These are phyloP conservation scores for Datisca glomerata DNA, from an alignment of 306 rosid species.

Conservation along the genomic window DNA sequence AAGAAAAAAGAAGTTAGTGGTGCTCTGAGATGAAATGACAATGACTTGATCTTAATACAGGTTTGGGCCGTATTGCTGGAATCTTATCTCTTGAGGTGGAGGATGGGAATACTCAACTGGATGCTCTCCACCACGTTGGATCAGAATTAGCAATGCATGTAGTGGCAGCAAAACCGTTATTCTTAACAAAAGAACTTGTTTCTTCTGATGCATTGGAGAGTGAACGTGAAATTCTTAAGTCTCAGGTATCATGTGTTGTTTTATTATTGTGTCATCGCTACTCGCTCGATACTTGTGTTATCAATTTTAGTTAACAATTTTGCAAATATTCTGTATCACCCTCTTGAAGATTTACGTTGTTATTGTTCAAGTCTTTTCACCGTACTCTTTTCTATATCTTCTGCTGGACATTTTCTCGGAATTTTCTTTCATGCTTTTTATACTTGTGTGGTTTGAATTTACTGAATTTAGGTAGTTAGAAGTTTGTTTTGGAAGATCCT, in stretches of 20 bases:
- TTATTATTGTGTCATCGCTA: no score
- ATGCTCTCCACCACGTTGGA: slow-evolving; percentile 69
- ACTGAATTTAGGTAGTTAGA: no score
- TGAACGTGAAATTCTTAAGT: slow-evolving; percentile 78
- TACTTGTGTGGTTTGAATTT: no score
- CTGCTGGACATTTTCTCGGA: no score
- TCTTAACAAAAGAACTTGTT: slow-evolving; percentile 78
- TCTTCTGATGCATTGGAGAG: slow-evolving; percentile 54
- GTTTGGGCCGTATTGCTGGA: slow-evolving; percentile 96
- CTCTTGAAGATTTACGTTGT: no score
- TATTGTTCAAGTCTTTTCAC: background rate
- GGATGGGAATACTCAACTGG: slow-evolving; percentile 30
- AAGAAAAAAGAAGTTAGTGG: no score
- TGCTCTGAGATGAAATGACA: no score
- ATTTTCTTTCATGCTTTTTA: no score
- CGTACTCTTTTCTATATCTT: background rate
- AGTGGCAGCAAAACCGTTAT: slow-evolving; percentile 85
- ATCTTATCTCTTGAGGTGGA: slow-evolving; percentile 74
- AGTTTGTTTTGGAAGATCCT: no score
- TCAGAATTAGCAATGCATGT: slow-evolving; percentile 92
- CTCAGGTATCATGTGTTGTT: slow-evolving; percentile 52
- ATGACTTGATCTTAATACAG: slow-evolving; percentile 21
- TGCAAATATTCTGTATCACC: no score
- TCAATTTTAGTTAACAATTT: no score
- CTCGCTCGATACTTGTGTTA: no score